Evolutionary conservation across 2,329 filamentous ascomycete genomes (phyloP).

Genomic region (Whalleya microplaca): DNA sequence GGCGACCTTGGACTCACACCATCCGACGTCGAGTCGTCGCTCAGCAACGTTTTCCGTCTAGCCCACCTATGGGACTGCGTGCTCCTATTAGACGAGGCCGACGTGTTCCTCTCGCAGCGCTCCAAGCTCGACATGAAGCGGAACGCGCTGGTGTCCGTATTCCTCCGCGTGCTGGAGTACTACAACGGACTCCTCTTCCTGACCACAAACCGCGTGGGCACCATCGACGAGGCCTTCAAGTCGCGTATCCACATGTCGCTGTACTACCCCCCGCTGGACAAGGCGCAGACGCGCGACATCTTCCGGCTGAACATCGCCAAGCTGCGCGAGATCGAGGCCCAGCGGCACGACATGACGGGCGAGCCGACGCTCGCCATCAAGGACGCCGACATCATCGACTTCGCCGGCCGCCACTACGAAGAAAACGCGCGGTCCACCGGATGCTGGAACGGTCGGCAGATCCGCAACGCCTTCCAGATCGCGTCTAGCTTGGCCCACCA

Average conservation of each 20-base stretch:
- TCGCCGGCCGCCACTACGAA: constrained; percentile 42
- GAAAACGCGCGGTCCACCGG: constrained; percentile 32
- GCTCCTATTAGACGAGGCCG: constrained; percentile 35
- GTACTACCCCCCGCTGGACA: constrained; percentile 42
- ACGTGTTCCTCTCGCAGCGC: constrained; percentile 35
- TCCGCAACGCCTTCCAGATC: constrained; percentile 41
- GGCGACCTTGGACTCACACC: constrained; percentile 51
- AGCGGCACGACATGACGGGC: constrained; percentile 42
- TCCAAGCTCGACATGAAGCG: constrained; percentile 38
- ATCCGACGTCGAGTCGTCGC: constrained; percentile 43
- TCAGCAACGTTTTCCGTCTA: constrained; percentile 48
- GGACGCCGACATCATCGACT: constrained; percentile 41
- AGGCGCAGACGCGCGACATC: constrained; percentile 44
- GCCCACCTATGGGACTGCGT: constrained; percentile 41
- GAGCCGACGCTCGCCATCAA: constrained; percentile 40
- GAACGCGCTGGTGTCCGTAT: constrained; percentile 43
- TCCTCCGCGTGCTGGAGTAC: constrained; percentile 45
- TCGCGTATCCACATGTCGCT: constrained; percentile 46
- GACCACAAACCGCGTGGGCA: constrained; percentile 49
- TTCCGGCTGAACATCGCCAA: constrained; percentile 46
- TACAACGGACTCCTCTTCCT: constrained; percentile 46
- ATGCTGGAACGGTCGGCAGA: constrained; percentile 42
- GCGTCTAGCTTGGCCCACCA: constrained; percentile 44
- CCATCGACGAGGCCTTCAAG: constrained; percentile 49
- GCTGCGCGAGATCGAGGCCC: constrained; percentile 41